Evolutionary conservation across 768 basidiomycete species (phyloP), one percentile per base, ranked within the genome.

Genomic region (Tricholoma terreum): DNA sequence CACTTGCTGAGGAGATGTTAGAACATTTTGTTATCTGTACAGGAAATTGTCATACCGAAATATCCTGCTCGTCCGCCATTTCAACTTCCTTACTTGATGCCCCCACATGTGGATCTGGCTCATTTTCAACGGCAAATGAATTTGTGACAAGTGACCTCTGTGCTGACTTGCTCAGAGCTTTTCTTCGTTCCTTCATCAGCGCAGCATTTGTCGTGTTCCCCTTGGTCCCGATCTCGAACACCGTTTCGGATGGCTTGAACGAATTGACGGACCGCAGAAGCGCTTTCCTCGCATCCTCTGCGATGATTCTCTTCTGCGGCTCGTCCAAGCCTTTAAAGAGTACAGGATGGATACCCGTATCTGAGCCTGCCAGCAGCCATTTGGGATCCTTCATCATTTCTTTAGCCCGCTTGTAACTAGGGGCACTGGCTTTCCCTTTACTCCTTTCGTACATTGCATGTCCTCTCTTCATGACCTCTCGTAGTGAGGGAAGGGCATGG

Each of bases 361-460:
- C 83, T 21, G 84, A 80, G 2, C 83, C 84, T 2, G 86, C 83
- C 15, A 90, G 75, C 22, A 84, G 79, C 86, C 89, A 92, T 54
- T 86, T 84, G 1, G 80, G 75, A 36, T 82, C 81, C 64, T 90
- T 91, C 49, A 80, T 77, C 78, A 97, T 88, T 57, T 87, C 88
- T 67, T 98, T 98, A 12, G 95, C 89, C 5, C 94, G 85, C 61
- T 87, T 85, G 73, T 98, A 92, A 66, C 89, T 90, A 55, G 86
- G 86, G 14, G 82, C 80, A 65, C 87, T 90, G 15, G 96, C 95
- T 67, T 95, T 97, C 19, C 89, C 90, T 69, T 92, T 88, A 59
- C 91, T 92, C 31, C 94, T 86, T 65, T 98, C 94, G 69, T 96
- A 98, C 92, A 98, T 90, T 1, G 81, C 75, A 61, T 98, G 94